Evolutionary conservation across 2,329 filamentous ascomycete species (phyloP).

Genomic region (Stachybotrys chartarum): DNA sequence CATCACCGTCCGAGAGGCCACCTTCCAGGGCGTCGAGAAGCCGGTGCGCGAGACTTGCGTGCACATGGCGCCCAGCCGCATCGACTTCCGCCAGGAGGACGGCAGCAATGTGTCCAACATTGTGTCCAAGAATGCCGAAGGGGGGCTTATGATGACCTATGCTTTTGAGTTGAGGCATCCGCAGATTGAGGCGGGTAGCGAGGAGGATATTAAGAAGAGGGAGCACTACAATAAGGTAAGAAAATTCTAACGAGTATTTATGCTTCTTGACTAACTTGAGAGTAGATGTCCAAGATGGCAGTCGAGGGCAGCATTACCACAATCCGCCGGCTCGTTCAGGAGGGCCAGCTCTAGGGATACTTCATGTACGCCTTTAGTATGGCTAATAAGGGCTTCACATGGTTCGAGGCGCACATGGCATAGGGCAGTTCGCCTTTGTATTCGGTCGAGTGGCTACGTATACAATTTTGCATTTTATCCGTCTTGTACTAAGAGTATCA

Average conservation of each 20-base stretch:
- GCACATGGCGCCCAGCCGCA: conserved; percentile 21
- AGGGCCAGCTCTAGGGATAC: conserved; percentile 4
- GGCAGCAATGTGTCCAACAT: conserved; percentile 27
- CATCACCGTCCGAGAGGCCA: conserved; percentile 20
- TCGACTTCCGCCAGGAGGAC: conserved; percentile 27
- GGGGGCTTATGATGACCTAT: conserved; percentile 25
- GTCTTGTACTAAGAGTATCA: too few species aligned
- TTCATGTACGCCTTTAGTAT: too few species aligned
- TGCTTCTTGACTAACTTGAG: not conserved
- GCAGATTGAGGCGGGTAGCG: conserved; percentile 16
- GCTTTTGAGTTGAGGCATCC: conserved; percentile 27
- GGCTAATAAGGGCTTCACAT: too few species aligned
- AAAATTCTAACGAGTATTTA: not conserved
- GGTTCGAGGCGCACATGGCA: too few species aligned
- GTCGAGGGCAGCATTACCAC: conserved; percentile 11
- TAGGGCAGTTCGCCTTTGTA: too few species aligned
- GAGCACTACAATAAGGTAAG: conserved; percentile 13
- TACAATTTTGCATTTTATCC: too few species aligned
- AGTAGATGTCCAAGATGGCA: conserved; percentile 7
- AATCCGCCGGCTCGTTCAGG: conserved; percentile 6
- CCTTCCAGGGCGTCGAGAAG: conserved; percentile 13
- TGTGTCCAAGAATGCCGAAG: conserved; percentile 19
- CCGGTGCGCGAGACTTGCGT: conserved; percentile 21
- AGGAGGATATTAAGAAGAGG: conserved; percentile 14
- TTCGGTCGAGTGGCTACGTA: too few species aligned